These are phyloP conservation scores for Fallopia convolvulus DNA, from an alignment of 148 eudicot species.

Conservation along the genomic window DNA sequence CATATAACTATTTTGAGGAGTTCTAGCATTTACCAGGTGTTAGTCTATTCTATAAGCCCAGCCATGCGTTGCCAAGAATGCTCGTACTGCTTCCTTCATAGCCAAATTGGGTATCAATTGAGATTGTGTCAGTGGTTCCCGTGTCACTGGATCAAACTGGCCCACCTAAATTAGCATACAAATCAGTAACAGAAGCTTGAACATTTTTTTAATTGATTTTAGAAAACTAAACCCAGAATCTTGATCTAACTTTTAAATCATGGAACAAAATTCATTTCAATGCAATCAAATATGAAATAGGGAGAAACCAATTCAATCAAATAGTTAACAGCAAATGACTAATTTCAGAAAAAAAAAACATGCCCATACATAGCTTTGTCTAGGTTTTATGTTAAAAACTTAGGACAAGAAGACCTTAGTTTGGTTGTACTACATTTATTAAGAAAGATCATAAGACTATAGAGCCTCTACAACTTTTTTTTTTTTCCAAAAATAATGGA, in stretches of 20 bases:
- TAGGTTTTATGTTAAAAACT: neutral
- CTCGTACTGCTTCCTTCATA: conserved; percentile 50
- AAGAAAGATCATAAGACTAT: neutral
- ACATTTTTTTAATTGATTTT: neutral
- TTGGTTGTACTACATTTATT: neutral
- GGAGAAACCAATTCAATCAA: neutral
- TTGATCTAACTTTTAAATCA: neutral
- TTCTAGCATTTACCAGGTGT: neutral
- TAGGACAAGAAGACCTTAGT: neutral
- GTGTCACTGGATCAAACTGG: conserved; percentile 51
- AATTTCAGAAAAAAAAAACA: neutral
- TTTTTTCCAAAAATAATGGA: too few species aligned
- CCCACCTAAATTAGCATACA: conserved; percentile 14
- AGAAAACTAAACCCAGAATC: neutral
- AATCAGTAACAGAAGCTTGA: neutral
- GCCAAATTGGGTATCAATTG: conserved; percentile 57
- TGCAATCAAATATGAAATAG: neutral
- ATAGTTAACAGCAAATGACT: neutral
- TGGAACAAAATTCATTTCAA: neutral
- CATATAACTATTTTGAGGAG: neutral
- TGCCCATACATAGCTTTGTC: neutral
- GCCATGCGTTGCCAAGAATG: conserved; percentile 44
- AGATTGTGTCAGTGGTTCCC: conserved; percentile 29
- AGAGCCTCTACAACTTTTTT: neutral
- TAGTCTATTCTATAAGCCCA: conserved; percentile 51